Evolutionary conservation across 345 rosid species (phyloP), one percentile per base, ranked within the genome.

Genomic region (Geranium brycei): DNA sequence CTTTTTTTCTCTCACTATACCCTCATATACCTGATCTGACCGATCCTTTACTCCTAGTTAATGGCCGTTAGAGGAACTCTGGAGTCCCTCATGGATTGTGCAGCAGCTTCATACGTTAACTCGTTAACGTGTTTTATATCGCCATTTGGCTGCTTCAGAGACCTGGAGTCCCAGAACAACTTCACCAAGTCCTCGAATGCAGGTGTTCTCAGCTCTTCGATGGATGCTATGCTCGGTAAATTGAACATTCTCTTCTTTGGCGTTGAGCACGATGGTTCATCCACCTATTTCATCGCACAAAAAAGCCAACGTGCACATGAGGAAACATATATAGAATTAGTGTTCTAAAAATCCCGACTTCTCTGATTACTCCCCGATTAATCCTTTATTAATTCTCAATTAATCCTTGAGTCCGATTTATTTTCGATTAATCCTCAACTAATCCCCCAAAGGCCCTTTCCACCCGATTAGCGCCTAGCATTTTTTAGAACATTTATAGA

Each of bases 181-280:
- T 76, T 88, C 72, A 93, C 60, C 60, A 93, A 61, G 67, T 95
- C 96, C 67, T 95, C 97, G 7, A 87, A 88, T 0, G 87, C 77
- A 19, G 95, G 97, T 18, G 97, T 95, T 70, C 90, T 80, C 4
- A 95, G 92, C 66, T 95, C 96, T 69, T 95, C 95, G 0, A 95
- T 88, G 13, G 96, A 91, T 59, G 81, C 70, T 3, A 78, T 65
- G 74, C 88, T 87, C 1, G 95, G 96, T 64, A 91, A 82, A 68
- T 84, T 83, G 53, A 88, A 81, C 40, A 77, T 66, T 77, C 99
- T 87, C 81, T 83, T 88, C 68, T 81, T 84, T 0, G 93, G 99
- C 4, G 91, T 91, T 13, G 97, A 91, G 81, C 97, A 91, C 18
- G 99, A 83, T n/a, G 96, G 93, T 63, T 88, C 87, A 65, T 95